Base-by-base conservation (phyloP, 768 basidiomycete species). In the Mycena pura region DNA sequence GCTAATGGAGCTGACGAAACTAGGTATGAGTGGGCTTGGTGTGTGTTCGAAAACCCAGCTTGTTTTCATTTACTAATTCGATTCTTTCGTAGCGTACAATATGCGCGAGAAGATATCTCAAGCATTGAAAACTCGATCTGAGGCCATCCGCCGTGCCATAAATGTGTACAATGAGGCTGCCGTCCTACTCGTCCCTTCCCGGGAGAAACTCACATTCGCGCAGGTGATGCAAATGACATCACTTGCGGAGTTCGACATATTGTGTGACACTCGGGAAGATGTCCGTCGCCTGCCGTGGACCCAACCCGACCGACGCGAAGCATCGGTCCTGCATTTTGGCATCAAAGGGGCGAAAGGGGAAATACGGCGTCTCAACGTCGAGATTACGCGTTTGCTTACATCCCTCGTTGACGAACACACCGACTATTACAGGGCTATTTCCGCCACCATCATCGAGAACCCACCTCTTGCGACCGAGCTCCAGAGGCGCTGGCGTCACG, bases 1-100 rank as follows among this genome's bases (percentile, higher is more conserved):
- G 19, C 44, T 47, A 3, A 45, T 56, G 7, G 54, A 56, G 27
- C 21, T 56, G 36, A 56, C 54, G 9, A 56, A 56, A n/a, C 15
- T 56, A 10, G 54, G 54, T 3, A 56, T 56, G 54, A 56, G 54
- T 21, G 54, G 54, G 8, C 31, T 56, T 11, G 54, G 54, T 56
- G 31, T 22, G 54, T 56, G n/a, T n/a, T n/a, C n/a, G n/a, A n/a
- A n/a, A n/a, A n/a, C n/a, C n/a, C 5, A 55, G 14, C n/a, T 43
- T 6, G 11, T 32, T 32, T 22, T 9, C 10, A 39, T 25, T 66
- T 3, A 39, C 4, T 13, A 11, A 21, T 28, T 38, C 34, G 7
- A 11, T 29, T 36, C 17, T 22, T 31, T 43, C 3, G 13, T 25
- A 56, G 54, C 32, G 4, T 56, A 56, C 32, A 56, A 46, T 15